A percentile compares a stretch with the other conserved stretches of the same genome.
Conservation (phyloP, 345 rosid genomes). For the Orychophragmus violaceus region DNA sequence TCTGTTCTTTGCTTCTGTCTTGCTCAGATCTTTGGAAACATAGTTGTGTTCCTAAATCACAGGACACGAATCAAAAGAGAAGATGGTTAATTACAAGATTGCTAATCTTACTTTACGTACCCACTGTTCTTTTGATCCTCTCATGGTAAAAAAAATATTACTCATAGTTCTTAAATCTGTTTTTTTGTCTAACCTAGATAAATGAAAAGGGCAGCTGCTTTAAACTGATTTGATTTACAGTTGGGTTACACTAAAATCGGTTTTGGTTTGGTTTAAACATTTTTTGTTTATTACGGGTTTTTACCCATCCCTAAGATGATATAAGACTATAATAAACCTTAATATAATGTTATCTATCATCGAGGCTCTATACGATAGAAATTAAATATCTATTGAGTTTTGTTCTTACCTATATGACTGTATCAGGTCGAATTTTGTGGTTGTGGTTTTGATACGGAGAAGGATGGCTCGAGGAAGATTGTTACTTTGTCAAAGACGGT, state of each 20-base stretch:
- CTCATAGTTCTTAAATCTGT: neutral
- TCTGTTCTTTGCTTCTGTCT: slow-evolving; percentile 43
- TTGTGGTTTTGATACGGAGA: slow-evolving; percentile 45
- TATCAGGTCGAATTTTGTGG: slow-evolving; percentile 59
- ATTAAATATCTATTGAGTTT: neutral
- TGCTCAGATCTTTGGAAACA: slow-evolving; percentile 55
- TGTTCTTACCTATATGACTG: neutral
- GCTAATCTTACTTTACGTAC: slow-evolving; percentile 16
- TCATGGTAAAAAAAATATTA: slow-evolving; percentile 48
- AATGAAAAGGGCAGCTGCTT: neutral
- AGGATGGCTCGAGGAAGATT: slow-evolving; percentile 71
- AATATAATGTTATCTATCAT: neutral
- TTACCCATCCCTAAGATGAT: neutral
- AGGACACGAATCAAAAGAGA: slow-evolving; percentile 21
- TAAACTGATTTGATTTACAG: neutral
- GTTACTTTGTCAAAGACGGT: slow-evolving; percentile 63
- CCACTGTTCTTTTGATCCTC: slow-evolving; percentile 34
- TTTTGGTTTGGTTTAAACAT: neutral
- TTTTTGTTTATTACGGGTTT: neutral
- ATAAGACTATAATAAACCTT: neutral
- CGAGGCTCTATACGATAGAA: neutral
- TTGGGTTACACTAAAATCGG: neutral
- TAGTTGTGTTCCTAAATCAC: slow-evolving; percentile 29
- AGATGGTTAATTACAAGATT: slow-evolving; percentile 24
- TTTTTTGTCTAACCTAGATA: neutral